Evolutionary conservation across 805 yeast species (phyloP), one percentile per base, ranked within the genome.

Genomic region (Saturnispora quitensis): DNA sequence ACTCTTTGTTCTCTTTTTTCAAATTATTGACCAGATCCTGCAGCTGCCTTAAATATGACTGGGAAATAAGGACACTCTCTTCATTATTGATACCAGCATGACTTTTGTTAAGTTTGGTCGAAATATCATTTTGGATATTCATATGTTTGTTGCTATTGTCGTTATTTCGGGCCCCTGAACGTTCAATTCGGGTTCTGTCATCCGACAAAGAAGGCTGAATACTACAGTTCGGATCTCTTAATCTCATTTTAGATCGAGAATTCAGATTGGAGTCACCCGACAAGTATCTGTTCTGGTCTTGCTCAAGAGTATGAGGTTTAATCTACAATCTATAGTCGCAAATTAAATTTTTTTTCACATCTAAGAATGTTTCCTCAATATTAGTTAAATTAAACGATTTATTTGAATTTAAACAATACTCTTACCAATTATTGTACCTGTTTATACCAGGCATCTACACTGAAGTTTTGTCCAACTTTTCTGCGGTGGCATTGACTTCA

Each of bases 401-500:
- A 40, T 24, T 24, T 31, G 10, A 18, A n/a, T 15, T 25, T 45
- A 24, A 31, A 27, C 24, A 45, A 13, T 33, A 27, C 15, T 13
- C 4, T 22, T 40, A 40, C 12, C 24, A 40, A 7, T 40, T 40
- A 5, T 15, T 13, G n/a, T 5, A 24, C n/a, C 9, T 7, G 22
- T 5, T 40, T 33, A 20, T 6, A 31, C 18, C 9, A 34, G 12
- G 15, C 12, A 17, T n/a, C 43, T 68, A 70, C 48, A 74, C 52
- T 47, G 65, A 68, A 13, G 76, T 60, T 50, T 68, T 68, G 45
- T 69, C 70, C 45, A 75, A 63, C 60, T 70, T 64, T 54, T 71
- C 67, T 36, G 73, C 62, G 36, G 60, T 68, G 50, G 66, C 62
- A 4, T 66, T 68, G 43, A 62, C 59, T 22, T 65, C 62, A 7